A percentile compares a stretch with the other conserved stretches of the same genome.
Evolutionary conservation across 805 yeast species (phyloP).

Genomic region (Maudiozyma turicensis): DNA sequence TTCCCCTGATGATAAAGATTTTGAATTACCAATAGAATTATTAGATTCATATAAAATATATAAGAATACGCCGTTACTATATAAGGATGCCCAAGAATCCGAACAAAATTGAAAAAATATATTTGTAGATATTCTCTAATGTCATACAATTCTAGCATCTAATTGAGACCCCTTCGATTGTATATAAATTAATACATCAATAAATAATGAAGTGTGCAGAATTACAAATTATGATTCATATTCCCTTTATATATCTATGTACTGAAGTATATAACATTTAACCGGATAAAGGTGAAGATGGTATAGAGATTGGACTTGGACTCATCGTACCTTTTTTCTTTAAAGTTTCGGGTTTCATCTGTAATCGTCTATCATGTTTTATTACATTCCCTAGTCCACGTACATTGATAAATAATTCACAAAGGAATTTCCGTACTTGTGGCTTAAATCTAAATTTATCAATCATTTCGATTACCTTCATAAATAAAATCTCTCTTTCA

Average conservation of each 20-base stretch:
- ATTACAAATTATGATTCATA: too few species aligned
- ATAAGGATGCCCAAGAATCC: constrained; percentile 15
- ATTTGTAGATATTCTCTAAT: neutral
- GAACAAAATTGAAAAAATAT: neutral
- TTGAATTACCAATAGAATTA: constrained; percentile 20
- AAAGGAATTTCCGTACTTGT: constrained; percentile 52
- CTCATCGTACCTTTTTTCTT: neutral
- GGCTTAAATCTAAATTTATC: constrained; percentile 52
- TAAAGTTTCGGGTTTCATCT: neutral
- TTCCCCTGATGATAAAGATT: constrained; percentile 2
- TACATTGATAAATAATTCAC: constrained; percentile 51
- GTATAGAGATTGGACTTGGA: neutral
- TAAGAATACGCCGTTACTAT: constrained; percentile 22
- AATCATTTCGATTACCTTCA: constrained; percentile 40
- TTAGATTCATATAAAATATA: constrained; percentile 20
- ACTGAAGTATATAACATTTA: neutral
- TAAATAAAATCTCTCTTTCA: constrained; percentile 46
- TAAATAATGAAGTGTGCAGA: too few species aligned
- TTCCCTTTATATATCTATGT: too few species aligned
- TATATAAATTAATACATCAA: too few species aligned
- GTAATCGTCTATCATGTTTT: constrained; percentile 33
- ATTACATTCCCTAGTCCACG: constrained; percentile 44
- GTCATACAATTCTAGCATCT: too few species aligned
- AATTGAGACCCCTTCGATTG: neutral
- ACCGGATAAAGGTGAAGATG: neutral